These are phyloP conservation scores for Suillus brevipes DNA, from an alignment of 768 basidiomycete genomes.

Conservation along the genomic window DNA sequence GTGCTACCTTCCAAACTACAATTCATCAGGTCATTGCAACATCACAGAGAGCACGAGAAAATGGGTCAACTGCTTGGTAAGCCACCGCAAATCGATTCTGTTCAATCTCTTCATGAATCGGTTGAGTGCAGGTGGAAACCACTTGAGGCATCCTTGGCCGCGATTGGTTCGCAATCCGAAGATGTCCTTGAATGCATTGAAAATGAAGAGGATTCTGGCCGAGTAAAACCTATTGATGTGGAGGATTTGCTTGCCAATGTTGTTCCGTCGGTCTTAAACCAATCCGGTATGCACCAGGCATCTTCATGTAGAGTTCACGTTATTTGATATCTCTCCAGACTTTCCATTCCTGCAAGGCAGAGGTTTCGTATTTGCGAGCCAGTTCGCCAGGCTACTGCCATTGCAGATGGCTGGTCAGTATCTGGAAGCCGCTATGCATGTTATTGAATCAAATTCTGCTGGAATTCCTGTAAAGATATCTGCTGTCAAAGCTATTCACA, in stretches of 20 bases:
- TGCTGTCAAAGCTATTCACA: conserved; percentile 89
- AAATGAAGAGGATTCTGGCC: conserved; percentile 67
- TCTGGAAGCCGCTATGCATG: conserved; percentile 81
- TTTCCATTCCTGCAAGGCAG: conserved; percentile 93
- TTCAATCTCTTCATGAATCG: conserved; percentile 7
- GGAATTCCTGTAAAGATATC: conserved; percentile 91
- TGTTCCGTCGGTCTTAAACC: conserved; percentile 71
- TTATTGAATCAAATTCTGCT: conserved; percentile 71
- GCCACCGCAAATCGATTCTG: conserved; percentile 17
- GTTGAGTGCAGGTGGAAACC: conserved; percentile 76
- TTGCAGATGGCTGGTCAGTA: conserved; percentile 78
- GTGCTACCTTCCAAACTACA: conserved; percentile 51
- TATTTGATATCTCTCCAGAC: conserved; percentile 44
- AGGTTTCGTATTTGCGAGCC: conserved; percentile 92
- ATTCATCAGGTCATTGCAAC: conserved; percentile 56
- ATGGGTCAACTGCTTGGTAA: conserved; percentile 65
- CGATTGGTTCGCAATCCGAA: conserved; percentile 79
- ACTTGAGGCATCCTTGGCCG: conserved; percentile 82
- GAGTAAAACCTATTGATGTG: conserved; percentile 72
- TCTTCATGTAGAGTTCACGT: neutral
- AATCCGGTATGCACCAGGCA: conserved; percentile 54
- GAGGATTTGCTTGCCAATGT: conserved; percentile 73
- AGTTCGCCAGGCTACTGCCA: conserved; percentile 77
- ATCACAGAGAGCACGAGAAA: conserved; percentile 55
- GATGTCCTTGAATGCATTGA: conserved; percentile 75